A percentile compares a stretch with the other conserved stretches of the same genome.
Evolutionary conservation across 2,329 filamentous ascomycete genomes (phyloP).

Genomic region (Monilinia laxa): DNA sequence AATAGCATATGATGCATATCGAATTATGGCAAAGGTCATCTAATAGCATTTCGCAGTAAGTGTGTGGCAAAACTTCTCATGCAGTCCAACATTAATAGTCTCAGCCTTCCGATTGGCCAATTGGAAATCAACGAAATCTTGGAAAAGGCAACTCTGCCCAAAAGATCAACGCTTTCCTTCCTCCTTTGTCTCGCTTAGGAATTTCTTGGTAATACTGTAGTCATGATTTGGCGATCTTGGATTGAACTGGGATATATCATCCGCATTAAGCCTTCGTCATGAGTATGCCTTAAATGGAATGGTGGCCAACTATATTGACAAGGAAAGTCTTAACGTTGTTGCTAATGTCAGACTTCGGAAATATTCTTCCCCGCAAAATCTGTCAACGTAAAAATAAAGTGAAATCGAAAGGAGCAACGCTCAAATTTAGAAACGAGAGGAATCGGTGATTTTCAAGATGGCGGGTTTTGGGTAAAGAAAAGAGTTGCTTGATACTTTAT

Average conservation of each 20-base stretch:
- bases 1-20: no score
- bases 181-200: conserved; percentile 4
- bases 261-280: conserved; percentile 5
- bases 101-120: background rate
- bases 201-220: background rate
- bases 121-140: background rate
- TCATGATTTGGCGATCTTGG: background rate
- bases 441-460: no score
- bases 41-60: background rate
- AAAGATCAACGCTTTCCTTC: background rate
- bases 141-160: background rate
- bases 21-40: background rate
- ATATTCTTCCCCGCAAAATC: background rate
- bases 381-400: no score
- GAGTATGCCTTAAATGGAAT: background rate
- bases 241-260: background rate
- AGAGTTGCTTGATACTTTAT: no score
- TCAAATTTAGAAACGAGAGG: no score
- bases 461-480: no score
- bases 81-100: background rate
- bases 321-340: background rate
- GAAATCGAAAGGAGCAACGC: no score
- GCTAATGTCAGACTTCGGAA: background rate
- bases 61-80: conserved; percentile 11
- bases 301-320: background rate